Evolutionary conservation across 352 stramenopile genomes (phyloP).

Genomic region (Phytopythium delawarense): DNA sequence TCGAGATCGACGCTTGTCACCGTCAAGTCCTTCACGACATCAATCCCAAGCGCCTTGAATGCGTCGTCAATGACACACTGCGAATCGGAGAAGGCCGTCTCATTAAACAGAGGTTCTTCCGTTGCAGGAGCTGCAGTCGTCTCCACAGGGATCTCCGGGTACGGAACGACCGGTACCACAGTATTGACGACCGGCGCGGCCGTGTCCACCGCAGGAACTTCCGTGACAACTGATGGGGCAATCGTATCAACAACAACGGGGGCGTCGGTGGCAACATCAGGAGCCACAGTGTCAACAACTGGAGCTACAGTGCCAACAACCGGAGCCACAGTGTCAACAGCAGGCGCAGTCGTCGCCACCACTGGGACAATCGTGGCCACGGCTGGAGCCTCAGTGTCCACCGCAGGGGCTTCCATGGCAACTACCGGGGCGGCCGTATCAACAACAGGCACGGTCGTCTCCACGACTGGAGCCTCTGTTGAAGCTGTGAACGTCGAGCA

Average conservation of each 20-base stretch:
- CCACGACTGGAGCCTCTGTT: not conserved
- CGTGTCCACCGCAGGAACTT: not conserved
- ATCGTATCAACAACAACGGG: not conserved
- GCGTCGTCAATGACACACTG: not conserved
- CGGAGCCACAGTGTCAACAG: not conserved
- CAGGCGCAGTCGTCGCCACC: not conserved
- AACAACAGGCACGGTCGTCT: not conserved
- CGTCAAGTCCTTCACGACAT: conserved; percentile 18
- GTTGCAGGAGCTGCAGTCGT: not conserved
- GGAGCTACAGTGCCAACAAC: not conserved
- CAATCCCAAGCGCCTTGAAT: conserved; percentile 14
- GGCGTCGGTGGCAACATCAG: not conserved
- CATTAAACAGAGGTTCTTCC: not conserved
- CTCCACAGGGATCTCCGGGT: not conserved
- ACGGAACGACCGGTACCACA: not conserved
- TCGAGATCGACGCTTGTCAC: conserved; percentile 23
- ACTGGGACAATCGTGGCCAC: not conserved
- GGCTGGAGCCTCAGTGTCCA: not conserved
- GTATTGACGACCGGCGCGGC: not conserved
- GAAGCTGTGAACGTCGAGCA: conserved; percentile 8
- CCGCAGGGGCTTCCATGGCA: not conserved
- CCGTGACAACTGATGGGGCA: not conserved
- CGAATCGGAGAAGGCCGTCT: not conserved
- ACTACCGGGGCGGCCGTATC: not conserved
- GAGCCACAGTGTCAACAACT: not conserved